Percentiles rank a stretch among this genome's conserved stretches.
Conservation (phyloP, 176 grass and related monocot species). For the Neostapfia colusana region DNA sequence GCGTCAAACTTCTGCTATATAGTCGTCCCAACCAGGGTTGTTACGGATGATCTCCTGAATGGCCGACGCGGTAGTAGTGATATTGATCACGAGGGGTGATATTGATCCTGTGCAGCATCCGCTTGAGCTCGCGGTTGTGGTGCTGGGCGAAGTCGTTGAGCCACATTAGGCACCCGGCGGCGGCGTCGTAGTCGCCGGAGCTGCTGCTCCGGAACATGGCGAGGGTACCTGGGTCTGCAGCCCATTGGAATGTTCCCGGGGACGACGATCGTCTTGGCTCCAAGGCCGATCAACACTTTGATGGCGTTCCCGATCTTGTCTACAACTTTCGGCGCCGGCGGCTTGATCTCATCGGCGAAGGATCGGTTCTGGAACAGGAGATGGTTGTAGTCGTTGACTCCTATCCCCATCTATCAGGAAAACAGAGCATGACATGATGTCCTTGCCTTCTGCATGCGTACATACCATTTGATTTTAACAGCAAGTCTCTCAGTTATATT, state of each 20-base stretch:
- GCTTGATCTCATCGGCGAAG: constrained; percentile 30
- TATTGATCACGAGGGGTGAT: background rate
- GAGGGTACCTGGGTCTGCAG: constrained; percentile 34
- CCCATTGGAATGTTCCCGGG: constrained; percentile 45
- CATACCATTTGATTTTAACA: background rate
- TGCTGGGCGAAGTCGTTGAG: constrained; percentile 29
- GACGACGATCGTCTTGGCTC: constrained; percentile 55
- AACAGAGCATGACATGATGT: constrained; percentile 26
- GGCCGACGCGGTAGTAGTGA: constrained; percentile 29
- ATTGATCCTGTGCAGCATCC: constrained; percentile 2
- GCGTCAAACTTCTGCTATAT: too few species aligned
- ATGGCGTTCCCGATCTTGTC: constrained; percentile 34
- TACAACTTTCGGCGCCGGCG: constrained; percentile 43
- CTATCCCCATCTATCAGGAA: constrained; percentile 52
- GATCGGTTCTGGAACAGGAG: constrained; percentile 42
- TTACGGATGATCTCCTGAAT: background rate
- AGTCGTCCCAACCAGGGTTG: too few species aligned
- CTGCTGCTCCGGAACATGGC: constrained; percentile 32
- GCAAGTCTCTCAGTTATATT: too few species aligned
- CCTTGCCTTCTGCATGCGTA: background rate
- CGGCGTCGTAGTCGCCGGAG: constrained; percentile 37
- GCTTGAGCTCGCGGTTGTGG: constrained; percentile 29
- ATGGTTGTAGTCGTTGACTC: constrained; percentile 61
- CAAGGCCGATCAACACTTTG: constrained; percentile 41
- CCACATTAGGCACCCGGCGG: constrained; percentile 41